Conservation (phyloP, 768 basidiomycete genomes). For the Trametes cingulata region DNA sequence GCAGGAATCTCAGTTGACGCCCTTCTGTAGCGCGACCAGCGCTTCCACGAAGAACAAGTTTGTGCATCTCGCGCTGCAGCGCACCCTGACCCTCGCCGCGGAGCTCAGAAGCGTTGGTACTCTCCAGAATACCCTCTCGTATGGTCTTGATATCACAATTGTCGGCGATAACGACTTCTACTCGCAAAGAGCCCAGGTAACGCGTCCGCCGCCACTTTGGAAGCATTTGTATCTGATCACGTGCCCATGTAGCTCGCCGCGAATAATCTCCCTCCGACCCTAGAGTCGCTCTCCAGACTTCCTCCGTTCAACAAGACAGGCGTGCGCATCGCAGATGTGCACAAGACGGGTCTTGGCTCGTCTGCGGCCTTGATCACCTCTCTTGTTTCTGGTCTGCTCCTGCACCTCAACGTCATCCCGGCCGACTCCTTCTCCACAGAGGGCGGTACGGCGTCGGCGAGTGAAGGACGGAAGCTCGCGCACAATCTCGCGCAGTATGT, state of each 20-base stretch:
- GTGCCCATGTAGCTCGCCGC: slow-evolving; percentile 54
- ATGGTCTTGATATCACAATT: slow-evolving; percentile 75
- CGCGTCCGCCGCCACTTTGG: slow-evolving; percentile 19
- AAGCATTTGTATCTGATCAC: slow-evolving; percentile 6
- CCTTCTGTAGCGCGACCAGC: slow-evolving; percentile 9
- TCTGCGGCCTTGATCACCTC: slow-evolving; percentile 97
- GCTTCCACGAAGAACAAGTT: slow-evolving; percentile 78
- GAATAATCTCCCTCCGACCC: slow-evolving; percentile 58
- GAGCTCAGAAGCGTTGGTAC: slow-evolving; percentile 54
- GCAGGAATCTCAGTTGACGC: not conserved
- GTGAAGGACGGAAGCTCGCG: slow-evolving; percentile 59
- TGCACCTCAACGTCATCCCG: slow-evolving; percentile 70
- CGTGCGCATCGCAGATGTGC: slow-evolving; percentile 74
- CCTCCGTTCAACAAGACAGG: slow-evolving; percentile 74
- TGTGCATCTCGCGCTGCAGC: slow-evolving; percentile 84
- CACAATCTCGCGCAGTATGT: slow-evolving; percentile 95
- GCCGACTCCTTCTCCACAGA: slow-evolving; percentile 44
- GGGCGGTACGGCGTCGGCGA: slow-evolving; percentile 24
- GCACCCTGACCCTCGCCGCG: slow-evolving; percentile 65
- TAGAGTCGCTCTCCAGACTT: slow-evolving; percentile 66
- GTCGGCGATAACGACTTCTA: slow-evolving; percentile 98
- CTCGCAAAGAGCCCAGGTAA: slow-evolving; percentile 85
- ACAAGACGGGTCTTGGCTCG: slow-evolving; percentile 97
- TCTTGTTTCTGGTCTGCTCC: slow-evolving; percentile 80
- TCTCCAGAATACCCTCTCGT: slow-evolving; percentile 44